Base-by-base conservation (phyloP, 2,329 filamentous ascomycete species). In the Ophiosphaerella narmari region DNA sequence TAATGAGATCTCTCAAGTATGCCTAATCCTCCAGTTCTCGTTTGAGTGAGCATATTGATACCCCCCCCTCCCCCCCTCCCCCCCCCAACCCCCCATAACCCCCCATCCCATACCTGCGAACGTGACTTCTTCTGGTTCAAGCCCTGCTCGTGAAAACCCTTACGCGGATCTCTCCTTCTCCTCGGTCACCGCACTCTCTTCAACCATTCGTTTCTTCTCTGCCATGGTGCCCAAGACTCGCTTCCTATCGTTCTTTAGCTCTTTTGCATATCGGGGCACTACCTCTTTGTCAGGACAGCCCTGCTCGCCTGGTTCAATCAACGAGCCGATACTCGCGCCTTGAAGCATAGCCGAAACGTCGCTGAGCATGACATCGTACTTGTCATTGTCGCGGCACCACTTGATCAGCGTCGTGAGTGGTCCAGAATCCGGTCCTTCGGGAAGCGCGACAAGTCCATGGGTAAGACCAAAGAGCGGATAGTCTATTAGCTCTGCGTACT, bases 381-480 rank as follows among this genome's bases (percentile, higher is more conserved):
- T 33, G 1, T 23, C 29, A 0, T 60, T 33, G 2, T 54, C 33
- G 7, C 45, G 40, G 11, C 50, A 57, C 56, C 55, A 60, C 4
- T 36, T 23, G 9, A 65, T 62, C 0, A 62, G 16, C 0, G 35
- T 32, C 0, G 62, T 63, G 16, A 63, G 29, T 1, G 62, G 60
- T 0, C 62, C 60, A 1, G 60, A 60, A 39, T 65, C 59, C 0
- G 18, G 1, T 3, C 57, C 60, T 1, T 48, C 35, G 2, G 62
- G 62, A 7, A 60, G 1, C 48, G 13, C 3, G 35, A 11, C 24
- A 3, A 65, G 31, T 0, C 60, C 60, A 7, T 58, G 55, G 0
- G 55, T 37, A 2, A 65, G 52, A 1, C 43, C 60, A 1, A 63
- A 51, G 4, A 65, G 43, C 2, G 62, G 62, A 16, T 65, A 65